Evolutionary conservation across 495 filamentous ascomycete species (phyloP), one percentile per base, ranked within the genome.

Genomic region (Penicillium daleae): DNA sequence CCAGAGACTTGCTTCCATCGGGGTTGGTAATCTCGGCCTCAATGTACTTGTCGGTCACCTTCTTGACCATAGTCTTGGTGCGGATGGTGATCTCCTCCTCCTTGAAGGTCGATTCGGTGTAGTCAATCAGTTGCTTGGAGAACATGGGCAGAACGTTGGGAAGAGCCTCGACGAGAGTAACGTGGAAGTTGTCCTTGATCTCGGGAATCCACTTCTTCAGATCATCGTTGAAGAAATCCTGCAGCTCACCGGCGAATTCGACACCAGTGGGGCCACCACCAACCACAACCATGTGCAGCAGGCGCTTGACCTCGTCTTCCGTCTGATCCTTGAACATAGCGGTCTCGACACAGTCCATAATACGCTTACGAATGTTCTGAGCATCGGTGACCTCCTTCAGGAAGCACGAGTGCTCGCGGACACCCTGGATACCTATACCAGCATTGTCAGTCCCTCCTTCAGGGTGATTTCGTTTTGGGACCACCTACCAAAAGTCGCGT

Each of bases 271-370:
- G 95, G 66, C 95, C 95, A 79, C 95, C 95, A 70, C 95, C 95
- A 56, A 99, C 95, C 26, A 99, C 96, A 62, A 98, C 95, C 94
- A 97, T 98, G 83, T 98, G 96, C 72, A 99, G 82, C 59, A 99
- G 87, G 62, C 95, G 93, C 77, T 96, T 89, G 68, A 93, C 80
- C 78, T 99, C 95, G 65, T 96, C 91, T 8, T 82, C 81, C n/a
- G 85, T 83, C 80, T 98, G 96, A 69, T 93, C 93, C 86, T 97
- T 98, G 89, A 99, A 98, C 72, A 90, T 92, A 44, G 95, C 94
- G 13, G 93, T 97, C 81, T 99, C 95, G 63, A 96, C 91, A 73
- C 96, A 98, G 82, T 99, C 96, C 95, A 99, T 98, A 82, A 99
- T 96, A 76, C 91, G 91, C 82, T 92, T 97, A 69, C 95, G 92